Base-by-base conservation (phyloP, 1,284 basidiomycete genomes). In the Peniophora sp. region DNA sequence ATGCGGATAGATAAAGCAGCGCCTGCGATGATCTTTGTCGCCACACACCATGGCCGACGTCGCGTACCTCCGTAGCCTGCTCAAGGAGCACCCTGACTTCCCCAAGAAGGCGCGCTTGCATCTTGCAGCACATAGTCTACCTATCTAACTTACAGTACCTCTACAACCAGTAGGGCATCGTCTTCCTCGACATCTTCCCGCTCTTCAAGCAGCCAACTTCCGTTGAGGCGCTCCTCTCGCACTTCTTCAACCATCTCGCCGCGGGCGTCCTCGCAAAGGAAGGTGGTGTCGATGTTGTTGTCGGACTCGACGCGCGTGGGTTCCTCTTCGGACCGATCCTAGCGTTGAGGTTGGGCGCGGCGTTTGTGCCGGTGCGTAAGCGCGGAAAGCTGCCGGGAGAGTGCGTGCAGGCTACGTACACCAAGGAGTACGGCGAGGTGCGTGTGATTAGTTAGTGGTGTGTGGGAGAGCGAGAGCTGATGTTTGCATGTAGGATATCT, bases 321-420 rank as follows among this genome's bases (percentile, higher is more conserved):
- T 99, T 99, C 75, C 78, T 99, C 48, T 71, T 99, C 15, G 97
- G 95, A 1, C 97, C 97, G 3, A 79, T 92, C 58, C 81, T 99
- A 60, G 97, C 97, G 10, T 72, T 93, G 62, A 76, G 96, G 51
- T 74, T 99, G 35, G 92, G 92, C 22, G 94, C 94, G 2, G 92
- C 92, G 10, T 99, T 99, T 61, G 94, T 98, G 1, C 95, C 97
- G 18, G 94, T 99, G 20, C 79, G 97, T 55, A 99, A 99, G 72
- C 74, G 72, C 55, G 96, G 95, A 14, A 99, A 99, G 69, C 78
- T 99, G 23, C 97, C 97, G 3, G 97, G 97, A 48, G 66, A 83
- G 55, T 90, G 86, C 64, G 79, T 87, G 42, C 75, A 78, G 51
- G 89, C 83, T 2, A 78, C 79, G 45, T 99, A 95, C 63, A 81